Base-by-base conservation (phyloP, 306 rosid genomes). In the Quercus alba region DNA sequence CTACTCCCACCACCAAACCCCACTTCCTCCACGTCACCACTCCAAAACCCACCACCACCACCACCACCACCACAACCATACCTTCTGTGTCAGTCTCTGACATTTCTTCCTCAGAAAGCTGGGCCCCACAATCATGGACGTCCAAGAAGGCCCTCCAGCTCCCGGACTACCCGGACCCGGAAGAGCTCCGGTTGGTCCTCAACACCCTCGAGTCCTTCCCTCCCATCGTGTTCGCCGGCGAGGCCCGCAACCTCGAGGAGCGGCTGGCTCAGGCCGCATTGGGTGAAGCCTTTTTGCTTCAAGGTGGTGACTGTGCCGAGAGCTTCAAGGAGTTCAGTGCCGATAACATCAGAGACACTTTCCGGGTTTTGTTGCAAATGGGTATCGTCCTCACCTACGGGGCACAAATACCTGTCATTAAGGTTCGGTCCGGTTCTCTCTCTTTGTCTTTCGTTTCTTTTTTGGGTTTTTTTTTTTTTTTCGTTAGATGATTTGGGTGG, bases 281-380 rank as follows among this genome's bases (percentile, higher is more conserved):
- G 52, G 88, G 88, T 1, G 81, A 85, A 74, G 88, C 88, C 0
- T 85, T 85, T 75, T 35, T 85, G 56, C 88, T 85, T 49, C 88
- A 85, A 23, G 88, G 88, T 0, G 88, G 85, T 41, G 88, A 81
- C 49, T 92, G 93, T 25, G 97, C 97, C 5, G 97, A 92, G 88
- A 92, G 95, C 81, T 92, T 92, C 87, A 90, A 92, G 90, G 97
- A 92, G 77, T 92, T 90, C 70, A 87, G 78, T 82, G 97, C 86
- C 35, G 76, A 66, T 31, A 82, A 85, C 38, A 82, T 79, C 23
- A 79, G 84, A 78, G 86, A 79, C 41, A 82, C 84, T 0, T 82
- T 85, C 58, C 80, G 88, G 55, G 86, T 82, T 49, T 79, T 85
- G 76, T 64, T 85, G 64, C 86, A 85, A 78, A 82, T 82, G 86